Base-by-base conservation (phyloP, 2,329 filamentous ascomycete species). In the Ophiostoma australiae region DNA sequence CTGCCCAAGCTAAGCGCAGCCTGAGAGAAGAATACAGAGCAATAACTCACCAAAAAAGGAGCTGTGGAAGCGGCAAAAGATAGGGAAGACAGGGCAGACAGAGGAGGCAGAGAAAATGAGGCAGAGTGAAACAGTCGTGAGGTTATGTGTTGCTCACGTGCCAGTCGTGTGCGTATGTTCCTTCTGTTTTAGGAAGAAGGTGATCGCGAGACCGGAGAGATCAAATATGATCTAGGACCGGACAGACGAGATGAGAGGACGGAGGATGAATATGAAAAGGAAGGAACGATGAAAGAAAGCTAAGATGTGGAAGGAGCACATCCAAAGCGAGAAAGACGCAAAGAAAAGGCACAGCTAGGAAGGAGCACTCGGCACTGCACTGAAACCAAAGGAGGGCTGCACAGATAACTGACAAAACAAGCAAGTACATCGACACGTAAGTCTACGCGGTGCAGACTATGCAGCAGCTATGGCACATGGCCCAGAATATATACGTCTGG, bases 331-430 rank as follows among this genome's bases (percentile, higher is more conserved):
- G n/a, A 58, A 58, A 58, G 52, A 58, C 6, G 44, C 15, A 48
- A 20, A 48, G 44, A 27, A 58, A 10, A 52, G 48, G 20, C 52
- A 31, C 23, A 27, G 13, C 6, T 2, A 27, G 23, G 52, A 58
- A 58, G 52, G 52, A 58, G n/a, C 52, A 58, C 52, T 58, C 44
- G 17, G 20, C 44, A n/a, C 44, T 48, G 44, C 44, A 48, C 17
- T 58, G 52, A 58, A 58, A 58, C 52, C 52, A 15, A 48, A 58
- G 52, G 52, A 23, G 52, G 52, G 52, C 52, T 58, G 52, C 52
- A 58, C 52, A 58, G 52, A 23, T 58, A 55, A 20, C 48, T 58
- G 27, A 58, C 52, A 27, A 58, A 58, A n/a, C 52, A 58, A 58
- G 23, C n/a, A 7, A 17, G 13, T 20, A 23, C 48, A 58, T 58